Base-by-base conservation (phyloP, 495 filamentous ascomycete species). In the Penicillium odoratum region DNA sequence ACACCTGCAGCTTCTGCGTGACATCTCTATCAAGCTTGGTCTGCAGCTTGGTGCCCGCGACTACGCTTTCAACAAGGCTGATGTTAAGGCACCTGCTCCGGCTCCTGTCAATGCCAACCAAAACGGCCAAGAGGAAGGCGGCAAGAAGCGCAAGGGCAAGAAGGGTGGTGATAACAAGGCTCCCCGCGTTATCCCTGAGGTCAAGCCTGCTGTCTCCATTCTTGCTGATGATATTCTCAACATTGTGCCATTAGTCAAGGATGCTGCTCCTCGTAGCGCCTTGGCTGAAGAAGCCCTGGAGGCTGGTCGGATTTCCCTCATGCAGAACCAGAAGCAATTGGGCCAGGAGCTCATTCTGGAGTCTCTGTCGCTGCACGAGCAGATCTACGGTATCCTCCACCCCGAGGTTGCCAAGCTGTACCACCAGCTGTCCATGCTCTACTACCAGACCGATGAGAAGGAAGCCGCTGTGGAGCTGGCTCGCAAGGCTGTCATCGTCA, bases 341-440 rank as follows among this genome's bases (percentile, higher is more conserved):
- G 95, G 95, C 51, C 93, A 97, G 76, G 94, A 98, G 70, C 84
- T 99, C 50, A 83, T 99, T 38, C 79, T 98, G 46, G 95, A 99
- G 70, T 96, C 92, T 21, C 80, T 99, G 58, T 96, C 94, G 47
- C 81, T 99, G 31, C 92, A 99, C 66, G 95, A 99, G 76, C 95
- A 99, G 74, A 97, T 99, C 66, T 99, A 99, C 66, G 95, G 95
- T 56, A 92, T 97, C 42, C 81, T 99, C 25, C 95, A 99, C 70
- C 92, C 95, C 10, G 95, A 99, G 74, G 93, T 98, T 62, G 93
- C 93, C 53, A 85, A 93, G 70, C 87, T 96, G 34, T 99, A 99
- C 77, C 90, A 95, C 72, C 89, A 88, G 40, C 80, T 99, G 30
- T 96, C 95, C 7, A 95, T 94, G 82, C 81, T 98, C 44, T 97